Percentiles rank a stretch among this genome's conserved stretches.
phyloP scores from a whole-genome alignment of 257 asterid genomes.

The Solanum okadae region DNA sequence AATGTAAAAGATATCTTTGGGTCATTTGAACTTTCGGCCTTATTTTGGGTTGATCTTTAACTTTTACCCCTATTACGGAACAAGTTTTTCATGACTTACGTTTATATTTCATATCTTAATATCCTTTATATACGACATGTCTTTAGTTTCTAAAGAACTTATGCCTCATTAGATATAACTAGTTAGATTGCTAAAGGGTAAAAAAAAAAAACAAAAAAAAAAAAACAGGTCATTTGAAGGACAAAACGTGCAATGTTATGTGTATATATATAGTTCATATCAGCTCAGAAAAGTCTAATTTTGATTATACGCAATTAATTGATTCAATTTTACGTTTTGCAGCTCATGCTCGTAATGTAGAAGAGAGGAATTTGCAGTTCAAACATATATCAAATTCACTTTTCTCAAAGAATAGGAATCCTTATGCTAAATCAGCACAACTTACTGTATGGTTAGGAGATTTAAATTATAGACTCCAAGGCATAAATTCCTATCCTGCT shows the following conservation, averaged over 20 bases:
- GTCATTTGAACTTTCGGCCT: not conserved
- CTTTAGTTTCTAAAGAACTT: not conserved
- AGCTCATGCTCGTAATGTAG: constrained; percentile 65
- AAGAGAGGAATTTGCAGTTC: constrained; percentile 45
- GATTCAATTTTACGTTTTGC: not conserved
- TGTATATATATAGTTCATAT: not conserved
- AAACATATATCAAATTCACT: constrained; percentile 45
- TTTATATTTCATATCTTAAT: not conserved
- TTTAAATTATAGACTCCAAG: constrained; percentile 58
- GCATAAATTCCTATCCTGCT: constrained; percentile 42
- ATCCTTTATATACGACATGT: not conserved
- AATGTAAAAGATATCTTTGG: not conserved
- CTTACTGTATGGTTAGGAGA: constrained; percentile 70
- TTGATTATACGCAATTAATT: not conserved
- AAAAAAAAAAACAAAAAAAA: no score
- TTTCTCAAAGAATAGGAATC: constrained; percentile 41
- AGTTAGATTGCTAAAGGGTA: not conserved
- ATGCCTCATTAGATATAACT: not conserved
- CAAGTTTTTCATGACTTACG: not conserved
- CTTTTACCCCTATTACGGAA: not conserved
- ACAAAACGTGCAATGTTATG: not conserved
- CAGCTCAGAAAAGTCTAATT: not conserved
- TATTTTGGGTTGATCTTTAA: not conserved
- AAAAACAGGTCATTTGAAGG: not conserved
- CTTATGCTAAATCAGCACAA: constrained; percentile 32